Conservation (phyloP, 208 protist species). For the Wallacemonas sp. region DNA sequence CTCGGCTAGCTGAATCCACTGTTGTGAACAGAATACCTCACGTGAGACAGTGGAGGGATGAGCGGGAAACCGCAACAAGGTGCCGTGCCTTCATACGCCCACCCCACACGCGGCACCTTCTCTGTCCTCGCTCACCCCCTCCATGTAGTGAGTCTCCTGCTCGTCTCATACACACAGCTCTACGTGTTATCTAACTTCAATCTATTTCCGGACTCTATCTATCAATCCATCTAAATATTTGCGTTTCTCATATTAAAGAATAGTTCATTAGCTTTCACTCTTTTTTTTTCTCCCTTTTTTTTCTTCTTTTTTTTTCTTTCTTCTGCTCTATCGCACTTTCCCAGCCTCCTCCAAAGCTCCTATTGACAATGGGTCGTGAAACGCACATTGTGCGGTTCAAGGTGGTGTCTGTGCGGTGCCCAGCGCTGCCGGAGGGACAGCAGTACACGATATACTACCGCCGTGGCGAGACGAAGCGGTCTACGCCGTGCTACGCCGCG, state of each 20-base stretch:
- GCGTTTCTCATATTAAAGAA: too few relatives aligned
- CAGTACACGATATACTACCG: constrained; percentile 83
- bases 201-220: not conserved
- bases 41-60: too few relatives aligned
- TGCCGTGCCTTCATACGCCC: too few relatives aligned
- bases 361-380: constrained; percentile 45
- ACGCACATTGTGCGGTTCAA: constrained; percentile 82
- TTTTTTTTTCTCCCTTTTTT: not conserved
- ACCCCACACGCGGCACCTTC: too few relatives aligned
- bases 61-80: too few relatives aligned
- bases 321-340: not conserved
- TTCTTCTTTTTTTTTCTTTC: not conserved
- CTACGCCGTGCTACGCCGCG: constrained; percentile 72
- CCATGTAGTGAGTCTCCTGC: too few relatives aligned
- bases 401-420: constrained; percentile 63
- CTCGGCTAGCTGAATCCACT: too few relatives aligned
- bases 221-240: not conserved
- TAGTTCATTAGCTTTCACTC: not conserved
- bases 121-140: too few relatives aligned
- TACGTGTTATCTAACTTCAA: too few relatives aligned
- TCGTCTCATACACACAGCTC: too few relatives aligned
- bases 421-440: constrained; percentile 58
- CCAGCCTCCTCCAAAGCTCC: not conserved
- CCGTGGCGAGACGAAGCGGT: constrained; percentile 67
- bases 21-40: too few relatives aligned